Base-by-base conservation (phyloP, 495 filamentous ascomycete species). In the Pseudomonodictys pantanalensis region DNA sequence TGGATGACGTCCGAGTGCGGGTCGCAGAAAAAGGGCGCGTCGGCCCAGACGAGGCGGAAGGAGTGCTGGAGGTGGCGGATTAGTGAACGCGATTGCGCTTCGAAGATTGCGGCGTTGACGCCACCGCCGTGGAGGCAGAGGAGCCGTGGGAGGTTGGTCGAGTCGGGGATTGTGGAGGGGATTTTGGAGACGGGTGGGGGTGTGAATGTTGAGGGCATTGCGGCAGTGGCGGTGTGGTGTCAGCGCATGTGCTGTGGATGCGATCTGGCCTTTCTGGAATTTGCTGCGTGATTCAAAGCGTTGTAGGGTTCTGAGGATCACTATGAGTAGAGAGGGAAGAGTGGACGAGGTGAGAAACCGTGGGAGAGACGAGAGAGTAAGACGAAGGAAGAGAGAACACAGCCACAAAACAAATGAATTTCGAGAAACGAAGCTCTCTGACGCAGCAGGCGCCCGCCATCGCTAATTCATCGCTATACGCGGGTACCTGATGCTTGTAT, bases 51-150 rank as follows among this genome's bases (percentile, higher is more conserved):
- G 56, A 86, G 72, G 8, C 84, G 79, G 69, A 87, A 87, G 45
- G 73, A 60, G 3, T 72, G 64, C 5, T 61, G 44, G 2, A 88
- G 78, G 9, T 52, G 57, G n/a, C 60, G 55, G 30, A 70, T 69
- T 11, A 88, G 66, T 12, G 71, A 70, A 55, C 84, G 82, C 56
- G 78, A 80, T 70, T 89, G 86, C 0, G 71, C 53, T 22, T 70
- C 71, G 72, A 87, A 87, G 59, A 87, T 78, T n/a, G 73, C 58
- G 1, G 76, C 81, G 62, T 83, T 87, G 46, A 79, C 77, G 58
- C 84, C 83, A 49, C 84, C 84, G 67, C 86, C 85, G 70, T 88
- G 84, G 45, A 88, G 77, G 72, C 83, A 87, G 60, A 88, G 82
- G 45, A 89, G 78, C 38, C 84, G 83, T 11, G 83, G 83, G 28